A percentile compares a stretch with the other conserved stretches of the same genome.
phyloP scores from a whole-genome alignment of 2,329 filamentous ascomycete genomes.

The Nothophaeocryptopus gaeumannii region DNA sequence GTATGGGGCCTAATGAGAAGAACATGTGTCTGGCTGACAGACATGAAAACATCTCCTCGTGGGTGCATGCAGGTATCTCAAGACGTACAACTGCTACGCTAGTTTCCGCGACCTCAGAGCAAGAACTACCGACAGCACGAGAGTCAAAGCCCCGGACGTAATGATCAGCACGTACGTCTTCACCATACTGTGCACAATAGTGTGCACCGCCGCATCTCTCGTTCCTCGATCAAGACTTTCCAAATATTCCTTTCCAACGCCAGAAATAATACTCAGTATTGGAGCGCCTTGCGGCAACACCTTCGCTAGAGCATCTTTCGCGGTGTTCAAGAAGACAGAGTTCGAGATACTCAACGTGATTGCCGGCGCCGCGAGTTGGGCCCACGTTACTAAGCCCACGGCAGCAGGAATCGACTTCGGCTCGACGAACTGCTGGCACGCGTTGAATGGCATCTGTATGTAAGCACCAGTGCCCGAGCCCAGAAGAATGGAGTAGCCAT shows the following conservation, averaged over 20 bases:
- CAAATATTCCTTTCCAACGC: slow-evolving; percentile 6
- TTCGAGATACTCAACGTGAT: slow-evolving; percentile 13
- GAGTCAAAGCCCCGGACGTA: slow-evolving; percentile 8
- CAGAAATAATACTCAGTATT: slow-evolving; percentile 3
- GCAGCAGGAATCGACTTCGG: slow-evolving; percentile 5
- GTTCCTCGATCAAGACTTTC: slow-evolving; percentile 2
- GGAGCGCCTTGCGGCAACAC: slow-evolving; percentile 3
- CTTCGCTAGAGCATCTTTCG: not conserved
- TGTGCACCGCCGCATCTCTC: slow-evolving; percentile 6
- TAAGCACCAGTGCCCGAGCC: slow-evolving; percentile 11
- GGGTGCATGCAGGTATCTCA: too few relatives aligned
- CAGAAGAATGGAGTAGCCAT: slow-evolving; percentile 15
- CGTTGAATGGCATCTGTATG: slow-evolving; percentile 12
- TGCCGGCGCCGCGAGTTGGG: slow-evolving; percentile 8
- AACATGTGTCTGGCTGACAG: too few relatives aligned
- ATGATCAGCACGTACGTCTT: slow-evolving; percentile 13
- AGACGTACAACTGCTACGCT: too few relatives aligned
- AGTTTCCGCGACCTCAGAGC: too few relatives aligned
- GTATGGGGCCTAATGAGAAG: too few relatives aligned
- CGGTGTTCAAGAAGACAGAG: slow-evolving; percentile 11
- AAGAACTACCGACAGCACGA: slow-evolving; percentile 6
- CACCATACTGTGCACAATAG: slow-evolving; percentile 6
- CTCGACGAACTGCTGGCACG: slow-evolving; percentile 2
- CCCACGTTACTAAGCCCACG: slow-evolving; percentile 10
- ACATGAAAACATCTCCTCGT: too few relatives aligned